Percentiles rank a stretch among this genome's conserved stretches.
These are phyloP conservation scores for Citrus maxima DNA, from an alignment of 345 rosid genomes.

Conservation along the genomic window DNA sequence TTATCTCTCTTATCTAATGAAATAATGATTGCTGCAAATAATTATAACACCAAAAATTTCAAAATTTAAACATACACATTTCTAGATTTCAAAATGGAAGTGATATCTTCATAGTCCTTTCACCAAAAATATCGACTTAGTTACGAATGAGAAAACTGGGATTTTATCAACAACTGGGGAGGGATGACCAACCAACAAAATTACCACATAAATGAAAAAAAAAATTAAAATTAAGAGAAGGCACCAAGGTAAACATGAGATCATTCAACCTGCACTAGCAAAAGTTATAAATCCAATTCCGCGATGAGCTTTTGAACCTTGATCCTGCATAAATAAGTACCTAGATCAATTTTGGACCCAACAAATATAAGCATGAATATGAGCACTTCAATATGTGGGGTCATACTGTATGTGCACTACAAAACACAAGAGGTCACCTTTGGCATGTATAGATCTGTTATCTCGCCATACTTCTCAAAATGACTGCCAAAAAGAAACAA, in stretches of 20 bases:
- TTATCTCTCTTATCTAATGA: neutral
- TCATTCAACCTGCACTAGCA: slow-evolving; percentile 66
- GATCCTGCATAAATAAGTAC: slow-evolving; percentile 49
- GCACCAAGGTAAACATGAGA: neutral
- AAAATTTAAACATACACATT: neutral
- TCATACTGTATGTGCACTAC: neutral
- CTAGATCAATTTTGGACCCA: neutral
- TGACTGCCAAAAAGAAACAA: slow-evolving; percentile 52
- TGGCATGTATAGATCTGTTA: slow-evolving; percentile 93
- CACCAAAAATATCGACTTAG: neutral
- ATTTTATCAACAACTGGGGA: neutral
- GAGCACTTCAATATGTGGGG: neutral
- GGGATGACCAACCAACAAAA: neutral
- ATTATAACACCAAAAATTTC: neutral
- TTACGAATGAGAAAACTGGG: neutral
- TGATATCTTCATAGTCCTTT: neutral
- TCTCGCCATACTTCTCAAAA: slow-evolving; percentile 92
- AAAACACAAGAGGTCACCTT: slow-evolving; percentile 45
- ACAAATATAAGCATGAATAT: neutral
- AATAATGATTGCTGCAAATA: neutral
- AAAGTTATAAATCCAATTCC: slow-evolving; percentile 97
- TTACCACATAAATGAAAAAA: neutral
- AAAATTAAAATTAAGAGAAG: slow-evolving; percentile 2
- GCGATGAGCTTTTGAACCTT: slow-evolving; percentile 79
- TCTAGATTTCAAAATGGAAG: neutral